Percentiles rank a stretch among this genome's conserved stretches.
phyloP scores from a whole-genome alignment of 495 filamentous ascomycete genomes.

The Friedmanniomyces simplex region DNA sequence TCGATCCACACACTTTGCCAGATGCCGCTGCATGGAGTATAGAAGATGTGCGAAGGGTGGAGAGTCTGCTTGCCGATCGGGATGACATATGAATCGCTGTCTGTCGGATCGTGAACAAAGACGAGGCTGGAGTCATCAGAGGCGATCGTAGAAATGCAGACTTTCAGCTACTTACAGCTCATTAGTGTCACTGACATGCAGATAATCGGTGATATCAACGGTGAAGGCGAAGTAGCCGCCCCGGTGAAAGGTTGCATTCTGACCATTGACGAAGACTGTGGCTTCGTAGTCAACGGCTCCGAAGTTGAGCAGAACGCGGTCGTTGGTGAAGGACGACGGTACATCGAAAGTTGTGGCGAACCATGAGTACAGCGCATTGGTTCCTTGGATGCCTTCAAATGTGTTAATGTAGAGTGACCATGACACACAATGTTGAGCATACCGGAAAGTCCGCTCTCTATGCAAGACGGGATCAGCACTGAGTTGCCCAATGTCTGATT shows the following conservation, averaged over 20 bases:
- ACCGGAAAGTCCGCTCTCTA: constrained; percentile 49
- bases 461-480: constrained; percentile 53
- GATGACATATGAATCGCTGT: constrained; percentile 41
- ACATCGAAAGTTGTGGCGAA: constrained; percentile 49
- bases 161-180: constrained; percentile 44
- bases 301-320: constrained; percentile 50
- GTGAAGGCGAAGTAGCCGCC: constrained; percentile 56
- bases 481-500: constrained; percentile 35
- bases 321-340: constrained; percentile 34
- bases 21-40: constrained; percentile 58
- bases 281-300: constrained; percentile 61
- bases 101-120: constrained; percentile 56
- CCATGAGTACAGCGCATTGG: constrained; percentile 45
- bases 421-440: no score
- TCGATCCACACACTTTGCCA: constrained; percentile 65
- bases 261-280: constrained; percentile 52
- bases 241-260: constrained; percentile 42
- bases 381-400: constrained; percentile 46
- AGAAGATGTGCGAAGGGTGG: constrained; percentile 53
- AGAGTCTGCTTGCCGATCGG: constrained; percentile 56
- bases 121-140: no score
- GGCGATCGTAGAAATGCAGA: no score
- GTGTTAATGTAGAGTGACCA: no score
- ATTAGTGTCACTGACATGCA: constrained; percentile 38
- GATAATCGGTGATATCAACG: constrained; percentile 45